These are phyloP conservation scores for Aspergillus pseudoglaucus DNA, from an alignment of 2,329 filamentous ascomycete species.

Conservation along the genomic window DNA sequence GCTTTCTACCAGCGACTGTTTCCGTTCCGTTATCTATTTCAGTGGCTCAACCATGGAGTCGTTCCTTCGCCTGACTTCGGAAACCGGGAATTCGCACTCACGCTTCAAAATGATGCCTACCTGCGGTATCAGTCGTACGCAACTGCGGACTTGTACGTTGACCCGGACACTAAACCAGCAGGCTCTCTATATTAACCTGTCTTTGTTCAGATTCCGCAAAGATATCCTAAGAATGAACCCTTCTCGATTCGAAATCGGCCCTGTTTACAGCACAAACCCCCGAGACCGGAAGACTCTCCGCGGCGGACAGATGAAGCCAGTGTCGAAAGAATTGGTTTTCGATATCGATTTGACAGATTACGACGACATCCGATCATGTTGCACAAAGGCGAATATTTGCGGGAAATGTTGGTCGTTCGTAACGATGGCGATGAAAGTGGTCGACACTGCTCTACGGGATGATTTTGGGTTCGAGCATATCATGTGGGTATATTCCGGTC, in stretches of 20 bases:
- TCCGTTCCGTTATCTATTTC: conserved; percentile 88
- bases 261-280: conserved; percentile 91
- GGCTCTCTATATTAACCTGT: conserved; percentile 1
- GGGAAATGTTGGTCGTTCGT: conserved; percentile 94
- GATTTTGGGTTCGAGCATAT: conserved; percentile 97
- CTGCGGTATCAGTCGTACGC: conserved; percentile 81
- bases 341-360: conserved; percentile 99
- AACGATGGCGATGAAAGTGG: conserved; percentile 92
- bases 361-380: conserved; percentile 93
- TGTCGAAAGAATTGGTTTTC: conserved; percentile 93
- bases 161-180: background rate
- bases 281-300: conserved; percentile 83
- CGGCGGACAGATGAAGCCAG: conserved; percentile 71
- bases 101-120: conserved; percentile 85
- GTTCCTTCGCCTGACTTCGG: conserved; percentile 80
- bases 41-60: conserved; percentile 94
- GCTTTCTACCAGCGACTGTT: conserved; percentile 95
- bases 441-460: conserved; percentile 78
- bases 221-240: conserved; percentile 84
- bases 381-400: conserved; percentile 88
- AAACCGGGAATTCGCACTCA: conserved; percentile 94
- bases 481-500: conserved; percentile 96
- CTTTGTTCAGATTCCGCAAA: conserved; percentile 64
- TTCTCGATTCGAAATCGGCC: conserved; percentile 94
- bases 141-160: conserved; percentile 54